Percentiles rank a stretch among this genome's conserved stretches.
phyloP scores from a whole-genome alignment of 2,329 filamentous ascomycete species.

The Escovopsis sp. region DNA sequence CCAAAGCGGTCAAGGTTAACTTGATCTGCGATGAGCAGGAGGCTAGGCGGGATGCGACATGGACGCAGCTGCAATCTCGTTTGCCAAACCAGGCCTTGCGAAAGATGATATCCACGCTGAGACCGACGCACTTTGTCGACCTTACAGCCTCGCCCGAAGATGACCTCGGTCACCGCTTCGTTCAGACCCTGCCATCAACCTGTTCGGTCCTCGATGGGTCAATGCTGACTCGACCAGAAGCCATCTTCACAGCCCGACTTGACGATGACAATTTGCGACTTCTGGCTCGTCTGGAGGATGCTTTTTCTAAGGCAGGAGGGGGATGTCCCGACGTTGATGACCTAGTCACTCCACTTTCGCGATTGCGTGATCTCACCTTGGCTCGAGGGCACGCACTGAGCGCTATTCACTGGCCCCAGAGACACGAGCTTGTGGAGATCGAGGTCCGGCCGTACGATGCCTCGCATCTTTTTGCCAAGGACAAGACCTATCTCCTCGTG shows the following conservation, averaged over 20 bases:
- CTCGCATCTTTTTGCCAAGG: conserved; percentile 8
- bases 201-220: too few species aligned
- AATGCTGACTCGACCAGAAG: too few species aligned
- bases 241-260: too few species aligned
- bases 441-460: not conserved
- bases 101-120: not conserved
- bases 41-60: too few species aligned
- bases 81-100: conserved; percentile 1
- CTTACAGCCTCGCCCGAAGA: not conserved
- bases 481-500: conserved; percentile 19
- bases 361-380: not conserved
- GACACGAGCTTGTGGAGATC: not conserved
- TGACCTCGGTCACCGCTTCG: too few species aligned
- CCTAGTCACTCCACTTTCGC: not conserved
- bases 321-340: not conserved
- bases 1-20: conserved; percentile 1
- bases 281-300: not conserved
- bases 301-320: not conserved
- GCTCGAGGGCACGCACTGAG: not conserved
- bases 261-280: too few species aligned
- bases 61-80: conserved; percentile 1
- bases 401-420: not conserved
- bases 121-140: conserved; percentile 3
- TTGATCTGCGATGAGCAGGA: not conserved
- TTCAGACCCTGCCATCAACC: too few species aligned